Conservation (phyloP, 257 asterid species). For the Solanum bulbocastanum region DNA sequence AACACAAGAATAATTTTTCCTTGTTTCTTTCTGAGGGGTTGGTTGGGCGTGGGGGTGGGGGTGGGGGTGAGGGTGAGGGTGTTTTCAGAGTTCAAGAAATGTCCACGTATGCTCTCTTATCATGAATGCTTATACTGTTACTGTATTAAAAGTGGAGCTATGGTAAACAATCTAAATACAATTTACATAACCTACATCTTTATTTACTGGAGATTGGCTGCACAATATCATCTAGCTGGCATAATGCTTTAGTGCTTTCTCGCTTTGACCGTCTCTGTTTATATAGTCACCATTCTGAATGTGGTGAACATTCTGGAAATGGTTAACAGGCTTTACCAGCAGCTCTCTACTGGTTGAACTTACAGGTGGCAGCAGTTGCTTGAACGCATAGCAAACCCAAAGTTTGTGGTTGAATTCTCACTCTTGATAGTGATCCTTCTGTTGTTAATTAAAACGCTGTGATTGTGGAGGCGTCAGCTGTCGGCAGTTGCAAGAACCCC, state of each 20-base stretch:
- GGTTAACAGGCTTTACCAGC: constrained; percentile 95
- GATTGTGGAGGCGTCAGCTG: neutral
- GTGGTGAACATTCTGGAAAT: constrained; percentile 59
- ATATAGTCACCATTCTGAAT: constrained; percentile 44
- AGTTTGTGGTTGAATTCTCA: constrained; percentile 47
- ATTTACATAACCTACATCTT: neutral
- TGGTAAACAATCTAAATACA: neutral
- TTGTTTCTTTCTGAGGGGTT: neutral
- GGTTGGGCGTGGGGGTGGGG: neutral
- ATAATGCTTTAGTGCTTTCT: neutral
- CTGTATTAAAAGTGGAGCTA: neutral
- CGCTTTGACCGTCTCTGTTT: neutral
- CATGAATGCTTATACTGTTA: neutral
- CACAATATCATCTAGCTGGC: neutral
- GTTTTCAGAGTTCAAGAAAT: neutral
- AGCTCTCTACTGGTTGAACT: constrained; percentile 97
- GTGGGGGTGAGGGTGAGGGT: neutral
- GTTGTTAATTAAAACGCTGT: constrained; percentile 28
- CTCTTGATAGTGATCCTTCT: constrained; percentile 36
- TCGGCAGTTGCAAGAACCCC: neutral
- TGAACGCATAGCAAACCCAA: constrained; percentile 26
- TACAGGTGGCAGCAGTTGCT: constrained; percentile 80
- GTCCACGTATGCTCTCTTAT: neutral
- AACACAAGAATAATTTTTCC: neutral
- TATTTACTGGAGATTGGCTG: neutral